These are phyloP conservation scores for Candida pseudoglaebosa DNA, from an alignment of 805 yeast species.

Conservation along the genomic window DNA sequence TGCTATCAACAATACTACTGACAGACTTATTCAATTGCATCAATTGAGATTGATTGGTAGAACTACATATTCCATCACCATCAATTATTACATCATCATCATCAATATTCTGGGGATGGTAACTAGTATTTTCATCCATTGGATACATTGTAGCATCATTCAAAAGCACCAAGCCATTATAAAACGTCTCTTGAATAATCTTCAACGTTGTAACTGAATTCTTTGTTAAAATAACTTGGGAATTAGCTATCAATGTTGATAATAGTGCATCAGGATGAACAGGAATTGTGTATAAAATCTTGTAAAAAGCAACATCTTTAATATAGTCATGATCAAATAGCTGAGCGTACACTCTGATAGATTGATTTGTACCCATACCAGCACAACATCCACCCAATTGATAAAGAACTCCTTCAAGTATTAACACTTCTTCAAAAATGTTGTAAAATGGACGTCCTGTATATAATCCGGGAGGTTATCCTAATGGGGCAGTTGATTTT, in stretches of 20 bases:
- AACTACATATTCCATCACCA: not conserved
- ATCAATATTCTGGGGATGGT: too few relatives aligned
- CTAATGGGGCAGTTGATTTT: too few relatives aligned
- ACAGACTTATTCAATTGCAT: not conserved
- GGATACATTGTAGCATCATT: conserved; percentile 18
- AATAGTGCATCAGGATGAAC: conserved; percentile 21
- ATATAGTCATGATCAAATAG: conserved; percentile 15
- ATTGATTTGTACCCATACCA: conserved; percentile 11
- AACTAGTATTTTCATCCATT: too few relatives aligned
- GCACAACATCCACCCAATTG: not conserved
- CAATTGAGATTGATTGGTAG: conserved; percentile 10
- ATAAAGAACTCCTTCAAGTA: not conserved
- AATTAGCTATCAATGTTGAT: conserved; percentile 19
- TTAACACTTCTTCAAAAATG: too few relatives aligned
- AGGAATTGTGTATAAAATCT: conserved; percentile 19
- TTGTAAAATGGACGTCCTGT: not conserved
- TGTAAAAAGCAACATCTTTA: conserved; percentile 19
- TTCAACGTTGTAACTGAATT: conserved; percentile 1
- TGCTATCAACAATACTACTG: not conserved
- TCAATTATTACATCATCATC: not conserved
- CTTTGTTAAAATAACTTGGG: conserved; percentile 6
- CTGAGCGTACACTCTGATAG: conserved; percentile 19
- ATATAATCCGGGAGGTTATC: too few relatives aligned
- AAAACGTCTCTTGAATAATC: conserved; percentile 11
- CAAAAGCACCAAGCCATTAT: conserved; percentile 17